Percentiles rank a stretch among this genome's conserved stretches.
phyloP scores from a whole-genome alignment of 305 asterid species.

The Solanum hybrid region DNA sequence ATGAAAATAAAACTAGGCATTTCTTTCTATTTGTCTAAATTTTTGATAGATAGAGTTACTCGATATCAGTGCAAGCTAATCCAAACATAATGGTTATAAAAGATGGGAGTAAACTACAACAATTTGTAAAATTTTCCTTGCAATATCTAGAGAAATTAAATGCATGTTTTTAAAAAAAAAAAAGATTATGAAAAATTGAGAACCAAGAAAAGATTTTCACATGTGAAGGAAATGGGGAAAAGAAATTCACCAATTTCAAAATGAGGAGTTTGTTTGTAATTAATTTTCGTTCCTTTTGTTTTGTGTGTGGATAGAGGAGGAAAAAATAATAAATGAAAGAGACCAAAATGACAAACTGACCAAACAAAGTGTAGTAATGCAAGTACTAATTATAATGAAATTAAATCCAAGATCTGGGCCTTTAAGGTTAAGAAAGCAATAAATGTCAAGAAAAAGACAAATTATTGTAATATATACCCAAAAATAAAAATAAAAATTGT shows the following conservation, averaged over 20 bases:
- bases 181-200: not conserved
- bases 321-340: not conserved
- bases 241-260: not conserved
- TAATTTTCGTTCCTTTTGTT: not conserved
- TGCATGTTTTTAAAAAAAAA: not conserved
- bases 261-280: not conserved
- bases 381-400: not conserved
- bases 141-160: not conserved
- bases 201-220: not conserved
- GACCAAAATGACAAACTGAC: not conserved
- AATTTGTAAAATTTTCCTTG: not conserved
- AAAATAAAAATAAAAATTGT: not conserved
- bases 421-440: not conserved
- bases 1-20: not conserved
- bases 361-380: not conserved
- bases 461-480: not conserved
- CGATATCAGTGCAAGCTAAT: not conserved
- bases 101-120: not conserved
- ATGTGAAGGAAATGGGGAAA: not conserved
- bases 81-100: not conserved
- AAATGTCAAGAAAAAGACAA: slow-evolving; percentile 1
- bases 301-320: not conserved
- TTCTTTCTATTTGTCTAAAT: not conserved
- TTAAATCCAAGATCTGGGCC: slow-evolving; percentile 6
- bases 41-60: not conserved